These are phyloP conservation scores for Kalmusia sp. DNA, from an alignment of 2,329 filamentous ascomycete genomes.

Conservation along the genomic window DNA sequence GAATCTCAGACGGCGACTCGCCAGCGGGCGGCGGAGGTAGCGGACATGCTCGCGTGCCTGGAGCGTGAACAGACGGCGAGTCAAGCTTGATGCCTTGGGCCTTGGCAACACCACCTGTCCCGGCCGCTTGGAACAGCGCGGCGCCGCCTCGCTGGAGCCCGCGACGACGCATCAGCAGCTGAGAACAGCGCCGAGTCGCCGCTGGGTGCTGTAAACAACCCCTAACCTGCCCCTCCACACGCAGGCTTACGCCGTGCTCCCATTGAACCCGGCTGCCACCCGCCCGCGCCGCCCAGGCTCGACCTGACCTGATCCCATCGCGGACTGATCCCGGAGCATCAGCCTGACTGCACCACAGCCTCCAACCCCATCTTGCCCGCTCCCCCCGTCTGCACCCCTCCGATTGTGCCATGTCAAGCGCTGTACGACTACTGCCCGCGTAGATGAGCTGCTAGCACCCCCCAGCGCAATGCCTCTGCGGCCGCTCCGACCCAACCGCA, in stretches of 20 bases:
- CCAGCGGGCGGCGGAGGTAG: background rate
- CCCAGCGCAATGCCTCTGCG: slow-evolving; percentile 49
- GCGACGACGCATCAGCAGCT: slow-evolving; percentile 3
- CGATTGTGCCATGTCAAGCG: slow-evolving; percentile 44
- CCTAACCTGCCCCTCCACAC: background rate
- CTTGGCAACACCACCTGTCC: background rate
- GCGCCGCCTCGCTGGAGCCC: background rate
- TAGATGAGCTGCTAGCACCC: slow-evolving; percentile 44
- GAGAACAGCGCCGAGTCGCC: background rate
- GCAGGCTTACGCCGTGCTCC: background rate
- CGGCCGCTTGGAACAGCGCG: background rate
- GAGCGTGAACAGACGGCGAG: background rate
- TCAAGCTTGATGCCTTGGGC: background rate
- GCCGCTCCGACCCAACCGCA: slow-evolving; percentile 46
- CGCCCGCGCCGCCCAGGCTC: background rate
- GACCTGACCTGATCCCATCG: slow-evolving; percentile 18
- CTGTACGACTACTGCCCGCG: slow-evolving; percentile 33
- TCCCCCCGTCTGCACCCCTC: no score
- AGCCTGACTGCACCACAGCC: slow-evolving; percentile 25
- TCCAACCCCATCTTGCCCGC: slow-evolving; percentile 16
- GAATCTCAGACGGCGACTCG: slow-evolving; percentile 2
- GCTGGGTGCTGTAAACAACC: background rate
- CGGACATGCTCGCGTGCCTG: background rate
- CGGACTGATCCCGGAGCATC: slow-evolving; percentile 15
- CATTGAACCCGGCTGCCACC: background rate